A percentile compares a stretch with the other conserved stretches of the same genome.
Conservation (phyloP, 495 filamentous ascomycete species). For the Trichoderma erinaceum region DNA sequence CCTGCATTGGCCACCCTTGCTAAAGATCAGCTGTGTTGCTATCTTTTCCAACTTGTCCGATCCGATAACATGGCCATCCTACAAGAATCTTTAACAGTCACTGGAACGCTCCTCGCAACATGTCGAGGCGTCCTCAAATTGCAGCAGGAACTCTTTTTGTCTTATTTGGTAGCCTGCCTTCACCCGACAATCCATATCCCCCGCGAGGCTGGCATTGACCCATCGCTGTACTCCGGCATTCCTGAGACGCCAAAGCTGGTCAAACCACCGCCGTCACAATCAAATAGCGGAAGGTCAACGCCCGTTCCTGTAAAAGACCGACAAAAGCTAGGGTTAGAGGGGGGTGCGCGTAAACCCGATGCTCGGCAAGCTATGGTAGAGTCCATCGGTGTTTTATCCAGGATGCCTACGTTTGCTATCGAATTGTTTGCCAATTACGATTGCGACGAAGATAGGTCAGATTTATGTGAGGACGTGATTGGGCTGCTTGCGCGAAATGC, state of each 20-base stretch:
- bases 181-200: conserved; percentile 92
- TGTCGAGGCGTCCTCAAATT: conserved; percentile 90
- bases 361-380: conserved; percentile 98
- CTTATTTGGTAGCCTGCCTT: conserved; percentile 88
- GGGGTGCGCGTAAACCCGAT: conserved; percentile 84
- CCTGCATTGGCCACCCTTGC: conserved; percentile 81
- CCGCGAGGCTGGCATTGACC: conserved; percentile 81
- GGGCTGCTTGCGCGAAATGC: conserved; percentile 89
- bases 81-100: conserved; percentile 84
- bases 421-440: conserved; percentile 98
- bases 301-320: conserved; percentile 91
- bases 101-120: conserved; percentile 83
- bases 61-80: conserved; percentile 93
- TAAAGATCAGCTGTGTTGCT: conserved; percentile 87
- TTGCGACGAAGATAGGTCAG: conserved; percentile 85
- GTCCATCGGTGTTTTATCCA: conserved; percentile 80
- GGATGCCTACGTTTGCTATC: conserved; percentile 89
- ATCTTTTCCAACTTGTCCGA: conserved; percentile 93
- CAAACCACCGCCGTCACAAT: conserved; percentile 72
- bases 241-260: conserved; percentile 82
- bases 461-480: conserved; percentile 92
- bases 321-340: conserved; percentile 89
- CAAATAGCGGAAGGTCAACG: conserved; percentile 76
- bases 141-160: conserved; percentile 94
- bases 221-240: conserved; percentile 86